These are phyloP conservation scores for Gossypium bickii DNA, from an alignment of 345 rosid genomes.

Conservation along the genomic window DNA sequence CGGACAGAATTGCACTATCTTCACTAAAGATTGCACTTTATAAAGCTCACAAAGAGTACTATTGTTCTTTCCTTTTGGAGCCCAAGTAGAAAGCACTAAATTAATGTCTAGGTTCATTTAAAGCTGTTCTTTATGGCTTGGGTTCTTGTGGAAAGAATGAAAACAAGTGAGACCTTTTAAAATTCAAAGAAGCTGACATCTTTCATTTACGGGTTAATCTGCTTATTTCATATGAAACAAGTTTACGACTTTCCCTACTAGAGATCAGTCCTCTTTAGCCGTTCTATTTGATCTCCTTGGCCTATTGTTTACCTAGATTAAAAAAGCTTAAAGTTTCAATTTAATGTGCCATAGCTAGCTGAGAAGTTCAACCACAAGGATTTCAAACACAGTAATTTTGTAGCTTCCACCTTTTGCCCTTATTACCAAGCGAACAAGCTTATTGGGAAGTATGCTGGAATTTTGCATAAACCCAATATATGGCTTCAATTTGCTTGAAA, in stretches of 20 bases:
- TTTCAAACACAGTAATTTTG: not conserved
- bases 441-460: not conserved
- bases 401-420: not conserved
- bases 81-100: not conserved
- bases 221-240: not conserved
- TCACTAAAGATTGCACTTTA: not conserved
- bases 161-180: not conserved
- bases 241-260: not conserved
- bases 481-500: not conserved
- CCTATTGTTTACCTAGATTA: not conserved
- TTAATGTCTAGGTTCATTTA: not conserved
- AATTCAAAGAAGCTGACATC: not conserved
- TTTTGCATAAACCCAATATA: not conserved
- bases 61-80: slow-evolving; percentile 1
- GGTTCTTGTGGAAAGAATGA: not conserved
- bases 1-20: not conserved
- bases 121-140: not conserved
- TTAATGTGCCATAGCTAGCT: not conserved
- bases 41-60: not conserved
- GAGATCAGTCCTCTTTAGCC: not conserved
- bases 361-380: not conserved
- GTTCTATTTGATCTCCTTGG: not conserved
- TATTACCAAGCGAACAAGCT: not conserved
- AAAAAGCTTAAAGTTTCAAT: not conserved
- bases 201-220: not conserved